Evolutionary conservation across 2,329 filamentous ascomycete genomes (phyloP).

Genomic region (Raffaelea albimanens): DNA sequence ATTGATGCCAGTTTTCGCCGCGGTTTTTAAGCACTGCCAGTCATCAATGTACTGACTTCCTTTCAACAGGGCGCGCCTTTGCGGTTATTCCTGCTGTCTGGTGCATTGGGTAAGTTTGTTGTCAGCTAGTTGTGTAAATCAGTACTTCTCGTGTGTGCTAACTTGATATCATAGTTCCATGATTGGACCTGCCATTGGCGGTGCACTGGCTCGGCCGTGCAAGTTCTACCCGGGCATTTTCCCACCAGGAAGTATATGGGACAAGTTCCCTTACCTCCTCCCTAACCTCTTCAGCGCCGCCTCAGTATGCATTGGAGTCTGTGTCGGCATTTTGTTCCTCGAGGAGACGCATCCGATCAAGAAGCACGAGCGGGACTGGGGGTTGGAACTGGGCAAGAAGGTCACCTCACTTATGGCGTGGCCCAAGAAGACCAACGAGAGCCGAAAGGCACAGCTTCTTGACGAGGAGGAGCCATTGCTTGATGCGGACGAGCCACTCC

Average conservation of each 20-base stretch:
- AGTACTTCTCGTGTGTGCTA: no score
- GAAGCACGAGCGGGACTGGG: conserved; percentile 66
- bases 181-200: conserved; percentile 83
- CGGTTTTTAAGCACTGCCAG: not conserved
- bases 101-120: conserved; percentile 67
- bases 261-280: conserved; percentile 78
- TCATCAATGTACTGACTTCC: no score
- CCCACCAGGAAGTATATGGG: conserved; percentile 65
- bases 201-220: conserved; percentile 79
- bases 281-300: conserved; percentile 83
- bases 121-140: no score
- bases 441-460: conserved; percentile 19
- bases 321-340: conserved; percentile 74
- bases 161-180: conserved; percentile 59
- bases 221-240: conserved; percentile 72
- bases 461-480: conserved; percentile 55
- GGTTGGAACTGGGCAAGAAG: conserved; percentile 67
- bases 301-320: conserved; percentile 67
- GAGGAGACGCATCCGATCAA: conserved; percentile 88
- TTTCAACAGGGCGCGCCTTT: conserved; percentile 68
- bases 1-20: no score
- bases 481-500: conserved; percentile 50
- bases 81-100: conserved; percentile 97
- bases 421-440: conserved; percentile 11
- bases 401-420: conserved; percentile 40